These are phyloP conservation scores for Caloboletus firmus DNA, from an alignment of 1,284 basidiomycete species.

Conservation along the genomic window DNA sequence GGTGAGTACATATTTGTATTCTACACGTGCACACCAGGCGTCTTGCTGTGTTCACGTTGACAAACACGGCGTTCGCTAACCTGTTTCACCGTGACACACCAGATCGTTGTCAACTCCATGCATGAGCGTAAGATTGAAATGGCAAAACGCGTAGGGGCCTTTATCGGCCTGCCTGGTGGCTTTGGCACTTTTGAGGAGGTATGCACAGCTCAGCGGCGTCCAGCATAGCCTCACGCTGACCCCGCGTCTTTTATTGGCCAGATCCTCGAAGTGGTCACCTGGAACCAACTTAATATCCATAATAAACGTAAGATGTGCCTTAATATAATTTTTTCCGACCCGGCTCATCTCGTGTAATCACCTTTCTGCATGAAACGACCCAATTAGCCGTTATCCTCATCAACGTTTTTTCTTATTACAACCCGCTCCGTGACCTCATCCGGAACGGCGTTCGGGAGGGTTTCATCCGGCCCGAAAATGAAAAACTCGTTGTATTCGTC, in stretches of 20 bases:
- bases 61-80: conserved; percentile 5
- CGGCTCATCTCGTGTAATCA: neutral
- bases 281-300: conserved; percentile 90
- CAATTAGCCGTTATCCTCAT: conserved; percentile 71
- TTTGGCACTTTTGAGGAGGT: conserved; percentile 94
- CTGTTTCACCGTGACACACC: conserved; percentile 3
- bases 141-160: conserved; percentile 76
- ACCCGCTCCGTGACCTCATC: conserved; percentile 75
- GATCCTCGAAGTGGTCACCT: conserved; percentile 88
- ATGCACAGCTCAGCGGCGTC: neutral
- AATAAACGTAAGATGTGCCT: conserved; percentile 62
- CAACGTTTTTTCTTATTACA: conserved; percentile 80
- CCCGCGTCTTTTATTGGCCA: conserved; percentile 29
- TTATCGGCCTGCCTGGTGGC: conserved; percentile 87
- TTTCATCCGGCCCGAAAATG: conserved; percentile 69
- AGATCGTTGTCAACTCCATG: conserved; percentile 84
- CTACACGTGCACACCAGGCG: conserved; percentile 10
- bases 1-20: conserved; percentile 35
- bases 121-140: conserved; percentile 90
- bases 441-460: conserved; percentile 66
- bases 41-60: neutral
- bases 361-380: neutral
- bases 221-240: conserved; percentile 2
- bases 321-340: neutral
- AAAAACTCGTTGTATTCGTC: conserved; percentile 64